Conservation (phyloP, 345 rosid species). For the Linum usitatissimum region DNA sequence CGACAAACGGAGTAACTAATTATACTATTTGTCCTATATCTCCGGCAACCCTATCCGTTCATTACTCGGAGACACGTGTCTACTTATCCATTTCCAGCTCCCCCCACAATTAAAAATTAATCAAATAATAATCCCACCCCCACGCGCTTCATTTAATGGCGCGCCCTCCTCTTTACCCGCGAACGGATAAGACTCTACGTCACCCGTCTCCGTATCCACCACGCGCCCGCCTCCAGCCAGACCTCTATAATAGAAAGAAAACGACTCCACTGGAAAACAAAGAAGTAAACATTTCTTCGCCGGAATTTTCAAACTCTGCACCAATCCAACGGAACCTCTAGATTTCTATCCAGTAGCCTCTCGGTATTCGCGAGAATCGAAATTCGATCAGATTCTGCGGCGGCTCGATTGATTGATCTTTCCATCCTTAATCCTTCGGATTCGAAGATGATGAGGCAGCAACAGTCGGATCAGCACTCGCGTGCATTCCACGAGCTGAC, state of each 20-base stretch:
- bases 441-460: slow-evolving; percentile 37
- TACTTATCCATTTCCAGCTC: neutral
- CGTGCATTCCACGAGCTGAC: slow-evolving; percentile 57
- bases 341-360: no score
- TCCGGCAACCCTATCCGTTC: no score
- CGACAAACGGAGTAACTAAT: no score
- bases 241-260: no score
- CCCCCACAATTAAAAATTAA: neutral
- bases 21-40: no score
- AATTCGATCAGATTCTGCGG: neutral
- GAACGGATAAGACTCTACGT: slow-evolving; percentile 22
- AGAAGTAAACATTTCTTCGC: no score
- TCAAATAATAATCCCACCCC: no score
- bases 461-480: slow-evolving; percentile 39
- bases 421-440: neutral
- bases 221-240: no score
- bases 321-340: no score
- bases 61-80: no score
- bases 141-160: slow-evolving; percentile 14
- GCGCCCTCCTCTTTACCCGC: neutral
- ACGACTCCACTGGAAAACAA: no score
- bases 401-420: neutral
- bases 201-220: neutral
- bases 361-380: slow-evolving; percentile 15
- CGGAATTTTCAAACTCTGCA: no score